phyloP scores from a whole-genome alignment of 1,284 basidiomycete genomes.

The Termitomyces sp. region DNA sequence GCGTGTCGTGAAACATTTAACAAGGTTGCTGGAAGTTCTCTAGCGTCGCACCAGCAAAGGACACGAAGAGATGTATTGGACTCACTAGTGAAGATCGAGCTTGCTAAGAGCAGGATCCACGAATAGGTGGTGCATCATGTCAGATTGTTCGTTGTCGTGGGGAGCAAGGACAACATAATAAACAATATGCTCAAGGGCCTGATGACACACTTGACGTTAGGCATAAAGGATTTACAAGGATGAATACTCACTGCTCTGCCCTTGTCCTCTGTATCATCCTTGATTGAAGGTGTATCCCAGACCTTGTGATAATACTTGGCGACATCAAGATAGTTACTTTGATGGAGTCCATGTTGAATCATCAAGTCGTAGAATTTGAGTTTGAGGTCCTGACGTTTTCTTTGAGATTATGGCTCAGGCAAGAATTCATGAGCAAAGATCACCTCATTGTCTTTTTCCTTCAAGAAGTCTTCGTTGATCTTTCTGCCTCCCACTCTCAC shows the following conservation, averaged over 20 bases:
- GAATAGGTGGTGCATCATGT: conserved; percentile 90
- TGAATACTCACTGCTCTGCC: conserved; percentile 62
- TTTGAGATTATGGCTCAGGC: not conserved
- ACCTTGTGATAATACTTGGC: conserved; percentile 96
- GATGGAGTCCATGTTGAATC: conserved; percentile 88
- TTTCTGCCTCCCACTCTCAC: conserved; percentile 90
- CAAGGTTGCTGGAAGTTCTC: conserved; percentile 64
- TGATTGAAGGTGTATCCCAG: conserved; percentile 92
- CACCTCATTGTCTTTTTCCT: conserved; percentile 85
- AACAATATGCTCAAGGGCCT: conserved; percentile 91
- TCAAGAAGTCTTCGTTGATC: conserved; percentile 92
- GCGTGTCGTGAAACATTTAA: conserved; percentile 94
- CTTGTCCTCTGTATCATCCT: conserved; percentile 70
- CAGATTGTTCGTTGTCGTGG: conserved; percentile 95
- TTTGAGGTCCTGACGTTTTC: conserved; percentile 78
- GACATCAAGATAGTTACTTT: conserved; percentile 85
- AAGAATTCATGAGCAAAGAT: conserved; percentile 23
- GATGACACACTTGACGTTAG: conserved; percentile 12
- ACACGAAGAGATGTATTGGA: conserved; percentile 7
- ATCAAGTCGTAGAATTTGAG: conserved; percentile 94
- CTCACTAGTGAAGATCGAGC: conserved; percentile 85
- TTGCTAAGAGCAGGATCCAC: conserved; percentile 73
- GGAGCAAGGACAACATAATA: conserved; percentile 93
- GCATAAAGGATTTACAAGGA: not conserved
- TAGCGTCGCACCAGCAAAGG: not conserved